Evolutionary conservation across 495 filamentous ascomycete species (phyloP).

Genomic region (Zalerion maritima): DNA sequence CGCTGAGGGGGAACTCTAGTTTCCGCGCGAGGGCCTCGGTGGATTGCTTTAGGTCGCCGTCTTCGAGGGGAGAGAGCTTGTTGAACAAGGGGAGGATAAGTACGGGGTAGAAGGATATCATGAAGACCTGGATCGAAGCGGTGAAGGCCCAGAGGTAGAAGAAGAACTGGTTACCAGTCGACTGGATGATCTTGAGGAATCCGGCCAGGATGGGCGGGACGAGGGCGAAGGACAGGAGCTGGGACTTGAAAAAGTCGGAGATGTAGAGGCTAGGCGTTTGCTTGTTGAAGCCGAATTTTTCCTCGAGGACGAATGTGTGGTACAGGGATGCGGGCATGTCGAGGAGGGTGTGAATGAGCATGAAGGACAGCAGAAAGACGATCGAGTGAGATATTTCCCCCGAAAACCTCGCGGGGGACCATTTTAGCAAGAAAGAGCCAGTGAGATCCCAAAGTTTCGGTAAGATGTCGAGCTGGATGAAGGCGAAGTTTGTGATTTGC

Average conservation of each 20-base stretch:
- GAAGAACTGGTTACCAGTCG: conserved; percentile 85
- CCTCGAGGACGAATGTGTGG: conserved; percentile 86
- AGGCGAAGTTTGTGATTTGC: conserved; percentile 70
- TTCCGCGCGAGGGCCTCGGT: conserved; percentile 75
- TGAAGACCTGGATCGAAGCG: conserved; percentile 74
- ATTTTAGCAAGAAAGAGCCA: conserved; percentile 56
- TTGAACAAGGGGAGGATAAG: conserved; percentile 93
- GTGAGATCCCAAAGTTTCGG: conserved; percentile 79
- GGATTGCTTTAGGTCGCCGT: conserved; percentile 71
- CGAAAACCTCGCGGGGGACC: conserved; percentile 60
- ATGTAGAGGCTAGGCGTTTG: conserved; percentile 81
- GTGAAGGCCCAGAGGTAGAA: conserved; percentile 94
- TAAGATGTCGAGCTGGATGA: conserved; percentile 81
- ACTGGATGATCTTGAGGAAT: conserved; percentile 81
- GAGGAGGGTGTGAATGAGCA: conserved; percentile 59
- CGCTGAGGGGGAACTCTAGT: conserved; percentile 78
- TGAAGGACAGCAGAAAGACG: conserved; percentile 80
- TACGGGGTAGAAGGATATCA: conserved; percentile 92
- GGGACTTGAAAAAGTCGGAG: conserved; percentile 82
- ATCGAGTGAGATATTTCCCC: conserved; percentile 92
- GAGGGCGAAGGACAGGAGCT: conserved; percentile 63
- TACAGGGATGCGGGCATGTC: conserved; percentile 77
- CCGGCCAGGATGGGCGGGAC: conserved; percentile 77
- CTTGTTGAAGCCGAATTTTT: conserved; percentile 98
- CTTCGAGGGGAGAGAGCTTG: conserved; percentile 84